Conservation (phyloP, 1,284 basidiomycete genomes). For the Tilletia horrida region DNA sequence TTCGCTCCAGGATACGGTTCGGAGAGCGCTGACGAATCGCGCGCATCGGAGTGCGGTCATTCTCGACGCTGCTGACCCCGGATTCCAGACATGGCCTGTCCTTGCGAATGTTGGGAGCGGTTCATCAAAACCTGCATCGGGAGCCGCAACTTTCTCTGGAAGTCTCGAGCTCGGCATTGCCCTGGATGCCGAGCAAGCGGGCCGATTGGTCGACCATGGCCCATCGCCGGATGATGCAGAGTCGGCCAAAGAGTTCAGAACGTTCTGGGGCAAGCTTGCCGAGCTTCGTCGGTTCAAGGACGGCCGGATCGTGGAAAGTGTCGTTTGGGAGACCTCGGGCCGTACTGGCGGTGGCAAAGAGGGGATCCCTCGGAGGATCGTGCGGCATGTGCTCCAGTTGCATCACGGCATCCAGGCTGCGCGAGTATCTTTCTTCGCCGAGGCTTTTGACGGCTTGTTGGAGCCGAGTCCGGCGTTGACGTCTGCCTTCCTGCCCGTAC, state of each 20-base stretch:
- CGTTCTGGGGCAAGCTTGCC: slow-evolving; percentile 86
- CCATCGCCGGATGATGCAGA: slow-evolving; percentile 60
- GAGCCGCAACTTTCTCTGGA: slow-evolving; percentile 28
- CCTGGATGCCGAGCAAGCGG: slow-evolving; percentile 44
- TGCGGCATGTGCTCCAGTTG: slow-evolving; percentile 68
- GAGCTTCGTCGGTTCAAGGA: slow-evolving; percentile 97
- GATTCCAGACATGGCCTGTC: slow-evolving; percentile 30
- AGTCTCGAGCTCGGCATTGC: slow-evolving; percentile 38
- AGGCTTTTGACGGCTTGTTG: slow-evolving; percentile 67
- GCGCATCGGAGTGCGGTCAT: slow-evolving; percentile 34
- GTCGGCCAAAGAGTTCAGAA: slow-evolving; percentile 66
- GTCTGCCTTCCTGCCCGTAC: slow-evolving; percentile 48
- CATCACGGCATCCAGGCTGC: slow-evolving; percentile 68
- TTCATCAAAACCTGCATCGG: neutral
- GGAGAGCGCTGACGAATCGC: slow-evolving; percentile 30
- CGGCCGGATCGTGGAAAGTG: slow-evolving; percentile 84
- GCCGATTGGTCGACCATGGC: slow-evolving; percentile 52
- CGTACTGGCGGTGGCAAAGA: slow-evolving; percentile 24
- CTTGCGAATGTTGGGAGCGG: too few species aligned
- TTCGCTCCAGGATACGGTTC: slow-evolving; percentile 38
- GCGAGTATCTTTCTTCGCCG: slow-evolving; percentile 61
- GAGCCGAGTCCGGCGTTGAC: slow-evolving; percentile 55
- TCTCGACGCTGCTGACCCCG: slow-evolving; percentile 26
- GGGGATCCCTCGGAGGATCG: slow-evolving; percentile 73
- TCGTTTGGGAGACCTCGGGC: slow-evolving; percentile 69